Base-by-base conservation (phyloP, 2,329 filamentous ascomycete genomes). In the Neonectria ditissima region DNA sequence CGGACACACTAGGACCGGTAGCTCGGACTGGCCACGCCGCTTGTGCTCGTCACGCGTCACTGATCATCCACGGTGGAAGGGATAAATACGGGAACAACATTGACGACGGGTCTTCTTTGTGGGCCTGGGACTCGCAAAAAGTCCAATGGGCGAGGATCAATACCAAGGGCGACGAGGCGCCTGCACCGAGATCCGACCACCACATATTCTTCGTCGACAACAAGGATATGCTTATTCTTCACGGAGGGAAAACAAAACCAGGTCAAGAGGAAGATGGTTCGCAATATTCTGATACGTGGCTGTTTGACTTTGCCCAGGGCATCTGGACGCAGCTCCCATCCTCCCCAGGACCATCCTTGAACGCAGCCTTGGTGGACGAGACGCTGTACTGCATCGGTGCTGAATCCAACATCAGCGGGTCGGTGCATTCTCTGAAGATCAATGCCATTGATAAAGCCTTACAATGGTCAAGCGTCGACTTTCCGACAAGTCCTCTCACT, bases 301-400 rank as follows among this genome's bases (percentile, higher is more conserved):
- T 66, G 4, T 71, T 70, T 30, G 58, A 70, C 20, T 70, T 70
- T 34, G 55, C 50, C 2, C 66, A 55, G 4, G 47, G 53, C 1
- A 7, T 62, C 7, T 70, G 68, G 68, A 63, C 45, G 3, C 48
- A 59, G 9, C 48, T 71, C 0, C 66, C 68, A 6, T 44, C 59
- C 44, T 59, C 55, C 0, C 68, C 68, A 0, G 61, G 60, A 2
- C 28, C 55, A 2, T 28, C 66, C 2, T 20, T 71, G 4, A 44
- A 64, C 0, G 52, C 68, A 2, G 63, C 65, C 4, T 69, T 71
- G 4, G 68, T 71, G 1, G 55, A 67, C 1, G 59, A 59, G 2
- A 69, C 64, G 1, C 18, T 70, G 10, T 71, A 71, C 43, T 53
- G 58, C 14, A 62, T 71, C 44, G 69, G 68, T 6, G 60, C 63